A percentile compares a stretch with the other conserved stretches of the same genome.
Evolutionary conservation across 2,329 filamentous ascomycete genomes (phyloP).

Genomic region (Pseudopyrenochaeta lycopersici): DNA sequence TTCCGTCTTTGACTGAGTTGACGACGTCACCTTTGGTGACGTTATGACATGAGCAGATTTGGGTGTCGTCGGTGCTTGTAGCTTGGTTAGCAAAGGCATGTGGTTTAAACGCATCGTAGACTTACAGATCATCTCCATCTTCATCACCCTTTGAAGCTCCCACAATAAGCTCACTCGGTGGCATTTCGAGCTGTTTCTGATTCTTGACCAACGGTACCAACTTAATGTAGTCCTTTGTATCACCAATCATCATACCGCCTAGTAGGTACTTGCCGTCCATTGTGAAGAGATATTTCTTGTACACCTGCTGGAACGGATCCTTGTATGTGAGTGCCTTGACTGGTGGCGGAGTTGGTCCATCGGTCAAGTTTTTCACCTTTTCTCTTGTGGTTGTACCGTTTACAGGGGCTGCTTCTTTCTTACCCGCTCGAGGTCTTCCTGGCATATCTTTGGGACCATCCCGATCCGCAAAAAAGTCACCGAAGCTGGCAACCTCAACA

Average conservation of each 20-base stretch:
- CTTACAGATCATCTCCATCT: slow-evolving; percentile 76
- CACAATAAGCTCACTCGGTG: slow-evolving; percentile 84
- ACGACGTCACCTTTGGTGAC: slow-evolving; percentile 85
- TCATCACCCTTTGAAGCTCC: slow-evolving; percentile 78
- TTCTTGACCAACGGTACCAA: slow-evolving; percentile 86
- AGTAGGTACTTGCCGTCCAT: slow-evolving; percentile 88
- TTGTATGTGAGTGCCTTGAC: slow-evolving; percentile 89
- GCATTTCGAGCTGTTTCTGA: slow-evolving; percentile 79
- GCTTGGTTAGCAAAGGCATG: slow-evolving; percentile 20
- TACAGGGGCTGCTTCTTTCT: slow-evolving; percentile 52
- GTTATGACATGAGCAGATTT: slow-evolving; percentile 94
- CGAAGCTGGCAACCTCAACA: slow-evolving; percentile 91
- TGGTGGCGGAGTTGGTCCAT: slow-evolving; percentile 64
- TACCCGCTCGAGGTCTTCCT: slow-evolving; percentile 59
- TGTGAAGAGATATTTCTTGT: slow-evolving; percentile 95
- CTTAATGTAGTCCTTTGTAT: slow-evolving; percentile 90
- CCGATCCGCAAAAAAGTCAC: slow-evolving; percentile 90
- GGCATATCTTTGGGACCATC: slow-evolving; percentile 83
- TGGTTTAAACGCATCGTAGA: slow-evolving; percentile 3
- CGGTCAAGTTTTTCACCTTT: slow-evolving; percentile 62
- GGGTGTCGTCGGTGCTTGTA: slow-evolving; percentile 76
- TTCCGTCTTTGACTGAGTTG: slow-evolving; percentile 75
- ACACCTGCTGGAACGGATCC: slow-evolving; percentile 86
- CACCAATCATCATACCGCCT: slow-evolving; percentile 97
- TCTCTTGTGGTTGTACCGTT: slow-evolving; percentile 46